Evolutionary conservation across 345 rosid species (phyloP).

Genomic region (Viola odorata): DNA sequence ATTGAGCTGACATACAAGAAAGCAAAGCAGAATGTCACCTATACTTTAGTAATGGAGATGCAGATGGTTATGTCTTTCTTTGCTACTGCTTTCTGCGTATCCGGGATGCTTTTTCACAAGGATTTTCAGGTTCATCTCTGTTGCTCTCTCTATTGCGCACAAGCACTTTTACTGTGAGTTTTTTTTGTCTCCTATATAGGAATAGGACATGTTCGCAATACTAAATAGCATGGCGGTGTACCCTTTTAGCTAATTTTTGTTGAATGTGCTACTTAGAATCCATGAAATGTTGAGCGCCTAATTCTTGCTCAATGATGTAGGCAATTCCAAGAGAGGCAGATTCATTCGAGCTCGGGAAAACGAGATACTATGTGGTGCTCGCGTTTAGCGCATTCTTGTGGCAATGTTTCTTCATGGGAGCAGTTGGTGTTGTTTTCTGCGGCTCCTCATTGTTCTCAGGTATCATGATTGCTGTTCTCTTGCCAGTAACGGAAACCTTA

Average conservation of each 20-base stretch:
- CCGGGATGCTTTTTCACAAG: slow-evolving; percentile 27
- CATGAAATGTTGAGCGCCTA: not conserved
- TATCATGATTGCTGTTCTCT: slow-evolving; percentile 24
- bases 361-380: slow-evolving; percentile 18
- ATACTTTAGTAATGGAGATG: slow-evolving; percentile 31
- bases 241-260: not conserved
- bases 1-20: slow-evolving; percentile 24
- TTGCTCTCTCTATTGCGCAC: not conserved
- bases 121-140: slow-evolving; percentile 17
- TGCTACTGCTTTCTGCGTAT: slow-evolving; percentile 26
- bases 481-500: slow-evolving; percentile 28
- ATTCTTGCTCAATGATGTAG: slow-evolving; percentile 13
- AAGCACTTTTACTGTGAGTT: not conserved
- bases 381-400: slow-evolving; percentile 21
- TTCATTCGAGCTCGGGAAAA: slow-evolving; percentile 19
- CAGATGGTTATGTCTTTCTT: slow-evolving; percentile 31
- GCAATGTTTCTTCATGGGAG: slow-evolving; percentile 40
- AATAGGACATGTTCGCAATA: not conserved
- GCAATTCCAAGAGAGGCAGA: slow-evolving; percentile 22
- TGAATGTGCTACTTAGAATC: not conserved
- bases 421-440: slow-evolving; percentile 22
- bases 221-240: not conserved
- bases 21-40: slow-evolving; percentile 19
- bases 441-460: slow-evolving; percentile 30
- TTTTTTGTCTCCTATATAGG: not conserved